Evolutionary conservation across 768 basidiomycete genomes (phyloP).

Genomic region (Zangia roseola): DNA sequence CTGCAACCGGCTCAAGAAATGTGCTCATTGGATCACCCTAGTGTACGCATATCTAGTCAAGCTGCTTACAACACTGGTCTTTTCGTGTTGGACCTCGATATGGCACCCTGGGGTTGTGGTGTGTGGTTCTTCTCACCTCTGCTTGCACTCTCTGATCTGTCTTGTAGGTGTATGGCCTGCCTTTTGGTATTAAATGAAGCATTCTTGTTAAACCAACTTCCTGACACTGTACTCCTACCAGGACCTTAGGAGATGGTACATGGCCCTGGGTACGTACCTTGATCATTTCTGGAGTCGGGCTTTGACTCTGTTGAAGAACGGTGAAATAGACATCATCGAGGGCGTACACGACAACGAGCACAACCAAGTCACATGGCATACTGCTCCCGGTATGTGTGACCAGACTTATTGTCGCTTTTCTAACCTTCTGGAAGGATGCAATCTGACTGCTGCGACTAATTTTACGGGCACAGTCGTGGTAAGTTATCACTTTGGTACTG

Average conservation of each 20-base stretch:
- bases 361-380: constrained; percentile 84
- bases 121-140: background rate
- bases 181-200: constrained; percentile 53
- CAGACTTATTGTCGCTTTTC: background rate
- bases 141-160: constrained; percentile 2
- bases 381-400: constrained; percentile 48
- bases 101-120: constrained; percentile 91
- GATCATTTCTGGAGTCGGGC: background rate
- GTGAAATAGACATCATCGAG: constrained; percentile 83
- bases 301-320: constrained; percentile 43
- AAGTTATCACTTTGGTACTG: constrained; percentile 23
- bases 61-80: constrained; percentile 71
- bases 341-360: constrained; percentile 84
- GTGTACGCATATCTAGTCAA: constrained; percentile 75
- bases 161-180: constrained; percentile 75
- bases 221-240: constrained; percentile 11
- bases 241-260: constrained; percentile 43
- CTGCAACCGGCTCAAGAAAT: background rate
- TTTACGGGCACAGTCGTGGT: constrained; percentile 68
- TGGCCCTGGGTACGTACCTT: constrained; percentile 61
- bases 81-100: constrained; percentile 80
- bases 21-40: constrained; percentile 22
- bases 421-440: constrained; percentile 47
- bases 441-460: constrained; percentile 48
- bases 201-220: background rate